Evolutionary conservation across 352 stramenopile genomes (phyloP), one percentile per base, ranked within the genome.

Genomic region (Globisporangium apiculatum): DNA sequence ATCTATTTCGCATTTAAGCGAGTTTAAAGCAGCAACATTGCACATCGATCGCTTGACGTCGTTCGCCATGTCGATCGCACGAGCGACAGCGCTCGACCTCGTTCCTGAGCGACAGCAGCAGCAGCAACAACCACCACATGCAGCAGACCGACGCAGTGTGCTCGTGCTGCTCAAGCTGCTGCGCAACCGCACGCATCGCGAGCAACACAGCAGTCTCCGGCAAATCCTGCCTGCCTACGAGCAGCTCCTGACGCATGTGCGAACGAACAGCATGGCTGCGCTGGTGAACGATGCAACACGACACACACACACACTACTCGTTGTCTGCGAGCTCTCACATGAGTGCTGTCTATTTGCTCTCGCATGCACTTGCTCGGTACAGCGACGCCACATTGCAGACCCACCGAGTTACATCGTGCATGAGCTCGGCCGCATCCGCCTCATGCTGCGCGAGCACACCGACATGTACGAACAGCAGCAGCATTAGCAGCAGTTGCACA

Each of bases 201-300:
- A 70, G 4, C 18, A 50, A 49, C 18, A 57, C 50, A 58, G 59
- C 58, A 54, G 60, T 51, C 61, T 91, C 52, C 66, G 58, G n/a
- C 54, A 58, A 41, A 51, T 86, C 1, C 18, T 79, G 14, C 58
- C 66, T 1, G 50, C 67, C 35, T 88, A 79, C 49, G 62, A 85
- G 65, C 74, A 61, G 43, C 69, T 91, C 7, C 66, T 91, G 56
- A 65, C 55, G 31, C 69, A 70, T 41, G 80, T 88, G 68, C 37
- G 77, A 62, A 2, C 14, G 57, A 42, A 46, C 51, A 37, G 11
- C n/a, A 7, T 38, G 41, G n/a, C n/a, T 48, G 52, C 24, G 24
- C 6, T 40, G 7, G 15, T 8, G 37, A 14, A 46, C 43, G 47
- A 31, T 31, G 24, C 24, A 31, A 31, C 24, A 31, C 24, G 24